Conservation (phyloP, 73 alveolate genomes). For the Paraurostyla sp. region DNA sequence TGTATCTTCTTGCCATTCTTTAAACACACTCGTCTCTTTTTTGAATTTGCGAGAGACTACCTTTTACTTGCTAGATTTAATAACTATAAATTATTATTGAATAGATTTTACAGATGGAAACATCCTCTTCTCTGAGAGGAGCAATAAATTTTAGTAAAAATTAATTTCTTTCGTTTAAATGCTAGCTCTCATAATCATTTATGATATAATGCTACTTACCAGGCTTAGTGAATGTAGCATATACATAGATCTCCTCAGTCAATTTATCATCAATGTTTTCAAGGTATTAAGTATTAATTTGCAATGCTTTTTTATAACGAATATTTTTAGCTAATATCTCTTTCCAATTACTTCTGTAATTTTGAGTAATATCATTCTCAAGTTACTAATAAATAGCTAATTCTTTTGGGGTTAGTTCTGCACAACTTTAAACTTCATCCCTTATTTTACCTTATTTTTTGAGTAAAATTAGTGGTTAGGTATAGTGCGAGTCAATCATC, state of each 20-base stretch:
- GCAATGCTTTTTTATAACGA: neutral
- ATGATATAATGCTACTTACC: constrained; percentile 13
- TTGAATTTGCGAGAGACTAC: constrained; percentile 37
- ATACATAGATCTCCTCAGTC: constrained; percentile 14
- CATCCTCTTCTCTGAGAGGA: constrained; percentile 63
- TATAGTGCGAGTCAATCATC: neutral
- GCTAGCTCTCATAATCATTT: neutral
- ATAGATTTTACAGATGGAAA: constrained; percentile 5
- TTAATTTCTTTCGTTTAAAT: neutral
- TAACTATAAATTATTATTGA: neutral
- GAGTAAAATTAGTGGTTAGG: neutral
- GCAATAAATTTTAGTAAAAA: neutral
- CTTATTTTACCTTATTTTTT: constrained; percentile 14
- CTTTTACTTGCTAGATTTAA: constrained; percentile 1
- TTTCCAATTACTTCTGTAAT: neutral
- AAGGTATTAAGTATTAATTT: neutral
- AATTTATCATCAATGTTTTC: neutral
- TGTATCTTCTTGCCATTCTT: constrained; percentile 79
- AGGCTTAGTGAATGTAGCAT: constrained; percentile 20
- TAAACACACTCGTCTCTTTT: constrained; percentile 68
- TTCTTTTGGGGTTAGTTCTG: neutral
- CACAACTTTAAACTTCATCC: neutral
- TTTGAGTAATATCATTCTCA: constrained; percentile 13
- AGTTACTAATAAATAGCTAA: neutral
- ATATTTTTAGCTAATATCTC: neutral